Conservation (phyloP, 2,329 filamentous ascomycete species). For the Graphilbum fragrans region DNA sequence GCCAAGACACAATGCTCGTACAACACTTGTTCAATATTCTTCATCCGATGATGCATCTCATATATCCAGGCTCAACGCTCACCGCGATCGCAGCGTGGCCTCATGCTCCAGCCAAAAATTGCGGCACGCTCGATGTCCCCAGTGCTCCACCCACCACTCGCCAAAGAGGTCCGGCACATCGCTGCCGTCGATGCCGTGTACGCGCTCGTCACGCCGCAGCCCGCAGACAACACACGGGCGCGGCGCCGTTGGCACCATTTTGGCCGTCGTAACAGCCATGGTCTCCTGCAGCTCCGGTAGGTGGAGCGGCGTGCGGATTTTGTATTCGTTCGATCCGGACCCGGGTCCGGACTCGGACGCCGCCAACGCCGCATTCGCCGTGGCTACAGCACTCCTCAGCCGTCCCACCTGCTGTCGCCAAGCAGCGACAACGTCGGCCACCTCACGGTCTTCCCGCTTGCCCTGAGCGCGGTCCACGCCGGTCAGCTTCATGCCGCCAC, state of each 20-base stretch:
- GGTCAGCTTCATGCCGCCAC: conserved; percentile 77
- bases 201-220: conserved; percentile 73
- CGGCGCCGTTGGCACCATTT: conserved; percentile 61
- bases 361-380: conserved; percentile 39
- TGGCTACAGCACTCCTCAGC: conserved; percentile 59
- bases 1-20: too few species aligned
- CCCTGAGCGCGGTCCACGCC: conserved; percentile 74
- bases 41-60: too few species aligned
- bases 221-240: conserved; percentile 79
- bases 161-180: conserved; percentile 83
- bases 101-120: conserved; percentile 80
- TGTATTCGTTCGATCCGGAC: neutral
- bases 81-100: conserved; percentile 40
- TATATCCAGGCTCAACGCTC: too few species aligned
- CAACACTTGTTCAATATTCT: too few species aligned
- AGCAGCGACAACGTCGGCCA: conserved; percentile 58
- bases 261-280: conserved; percentile 54
- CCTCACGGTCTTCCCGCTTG: conserved; percentile 76
- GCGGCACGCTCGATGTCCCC: conserved; percentile 68
- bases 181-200: conserved; percentile 56
- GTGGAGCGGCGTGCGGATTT: conserved; percentile 22
- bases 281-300: conserved; percentile 58
- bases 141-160: conserved; percentile 92
- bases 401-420: conserved; percentile 70
- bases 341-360: conserved; percentile 7